These are phyloP conservation scores for Combretum micranthum DNA, from an alignment of 345 rosid genomes.

Conservation along the genomic window DNA sequence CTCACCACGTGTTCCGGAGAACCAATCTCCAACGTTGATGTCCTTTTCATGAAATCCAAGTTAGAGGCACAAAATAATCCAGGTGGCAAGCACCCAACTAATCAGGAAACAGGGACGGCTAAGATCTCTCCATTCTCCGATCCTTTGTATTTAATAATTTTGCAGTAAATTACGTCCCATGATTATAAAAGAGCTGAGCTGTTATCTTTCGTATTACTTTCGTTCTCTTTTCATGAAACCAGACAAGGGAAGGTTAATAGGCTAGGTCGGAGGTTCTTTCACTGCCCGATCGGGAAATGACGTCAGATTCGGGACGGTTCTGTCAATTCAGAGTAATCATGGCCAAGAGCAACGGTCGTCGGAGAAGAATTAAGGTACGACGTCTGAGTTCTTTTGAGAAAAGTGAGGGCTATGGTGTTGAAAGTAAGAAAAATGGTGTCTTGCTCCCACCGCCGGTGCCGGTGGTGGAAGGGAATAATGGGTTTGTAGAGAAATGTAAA, in stretches of 20 bases:
- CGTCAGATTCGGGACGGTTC: neutral
- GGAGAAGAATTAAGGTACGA: constrained; percentile 5
- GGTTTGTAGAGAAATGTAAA: no score
- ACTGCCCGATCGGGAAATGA: neutral
- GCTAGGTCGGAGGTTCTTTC: no score
- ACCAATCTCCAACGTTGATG: constrained; percentile 1
- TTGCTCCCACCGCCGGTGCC: no score
- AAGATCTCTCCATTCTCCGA: neutral
- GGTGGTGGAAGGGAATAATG: no score
- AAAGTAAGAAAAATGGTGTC: no score
- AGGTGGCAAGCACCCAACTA: constrained; percentile 5
- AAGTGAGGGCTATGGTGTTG: neutral
- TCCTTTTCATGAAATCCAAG: neutral
- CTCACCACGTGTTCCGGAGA: constrained; percentile 1
- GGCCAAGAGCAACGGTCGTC: neutral
- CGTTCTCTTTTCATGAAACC: no score
- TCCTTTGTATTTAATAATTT: neutral
- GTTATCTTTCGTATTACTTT: no score
- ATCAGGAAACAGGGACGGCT: constrained; percentile 5
- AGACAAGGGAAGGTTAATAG: no score
- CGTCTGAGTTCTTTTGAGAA: constrained; percentile 1
- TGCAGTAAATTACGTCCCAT: no score
- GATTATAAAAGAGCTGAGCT: no score
- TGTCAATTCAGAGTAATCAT: neutral
- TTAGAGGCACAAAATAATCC: neutral